Conservation (phyloP, 2,329 filamentous ascomycete genomes). For the Cadophora sp. region DNA sequence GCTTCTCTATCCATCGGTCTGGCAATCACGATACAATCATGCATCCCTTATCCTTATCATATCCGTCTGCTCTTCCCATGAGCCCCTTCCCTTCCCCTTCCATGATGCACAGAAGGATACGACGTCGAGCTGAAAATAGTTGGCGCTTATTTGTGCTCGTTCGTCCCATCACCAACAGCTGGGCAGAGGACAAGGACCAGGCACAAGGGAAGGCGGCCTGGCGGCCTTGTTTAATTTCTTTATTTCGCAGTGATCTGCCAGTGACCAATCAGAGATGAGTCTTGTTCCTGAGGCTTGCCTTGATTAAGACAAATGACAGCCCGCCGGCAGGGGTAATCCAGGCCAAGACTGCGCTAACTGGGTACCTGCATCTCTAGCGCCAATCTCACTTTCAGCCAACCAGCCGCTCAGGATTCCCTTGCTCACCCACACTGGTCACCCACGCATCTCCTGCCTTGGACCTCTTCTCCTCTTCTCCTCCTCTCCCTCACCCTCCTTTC, state of each 20-base stretch:
- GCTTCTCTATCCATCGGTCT: not conserved
- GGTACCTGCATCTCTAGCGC: not conserved
- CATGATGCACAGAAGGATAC: not conserved
- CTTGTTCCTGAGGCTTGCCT: slow-evolving; percentile 1
- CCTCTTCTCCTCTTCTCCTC: slow-evolving; percentile 6
- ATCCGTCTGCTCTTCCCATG: not conserved
- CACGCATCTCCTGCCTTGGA: not conserved
- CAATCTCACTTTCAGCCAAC: not conserved
- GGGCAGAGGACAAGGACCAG: not conserved
- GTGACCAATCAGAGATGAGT: not conserved
- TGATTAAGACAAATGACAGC: not conserved
- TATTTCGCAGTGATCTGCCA: not conserved
- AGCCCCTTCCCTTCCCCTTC: not conserved
- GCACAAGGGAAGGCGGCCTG: not conserved
- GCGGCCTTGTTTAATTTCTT: slow-evolving; percentile 9
- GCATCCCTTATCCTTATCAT: not conserved
- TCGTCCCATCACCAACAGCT: not conserved
- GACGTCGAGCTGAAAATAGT: slow-evolving; percentile 14
- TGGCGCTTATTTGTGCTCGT: not conserved
- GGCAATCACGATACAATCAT: not conserved
- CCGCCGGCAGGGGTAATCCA: not conserved
- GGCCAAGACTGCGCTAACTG: not conserved
- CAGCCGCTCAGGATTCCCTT: not conserved
- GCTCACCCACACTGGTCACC: not conserved
- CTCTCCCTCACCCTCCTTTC: slow-evolving; percentile 19